phyloP scores from a whole-genome alignment of 768 basidiomycete genomes.

The Porphyrellus cyaneotinctus region DNA sequence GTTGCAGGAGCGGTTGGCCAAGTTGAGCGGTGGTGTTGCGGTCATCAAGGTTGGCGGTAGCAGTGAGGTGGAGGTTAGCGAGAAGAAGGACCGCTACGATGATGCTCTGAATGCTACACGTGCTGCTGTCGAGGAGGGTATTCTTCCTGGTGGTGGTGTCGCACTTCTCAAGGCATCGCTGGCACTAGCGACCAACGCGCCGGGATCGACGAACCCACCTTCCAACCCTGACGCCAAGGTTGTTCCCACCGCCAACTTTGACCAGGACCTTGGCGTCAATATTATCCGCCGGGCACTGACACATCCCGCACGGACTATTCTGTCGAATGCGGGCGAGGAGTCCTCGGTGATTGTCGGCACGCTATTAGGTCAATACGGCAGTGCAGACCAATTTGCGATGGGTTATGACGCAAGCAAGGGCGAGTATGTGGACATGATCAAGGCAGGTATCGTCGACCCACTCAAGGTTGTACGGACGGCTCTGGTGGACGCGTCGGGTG shows the following conservation, averaged over 20 bases:
- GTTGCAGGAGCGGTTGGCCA: constrained; percentile 95
- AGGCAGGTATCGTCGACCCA: constrained; percentile 91
- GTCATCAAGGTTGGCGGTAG: constrained; percentile 97
- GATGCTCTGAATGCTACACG: constrained; percentile 97
- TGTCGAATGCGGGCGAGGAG: constrained; percentile 62
- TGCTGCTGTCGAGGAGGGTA: constrained; percentile 95
- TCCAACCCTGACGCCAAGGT: constrained; percentile 56
- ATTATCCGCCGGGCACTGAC: constrained; percentile 37
- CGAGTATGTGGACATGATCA: constrained; percentile 94
- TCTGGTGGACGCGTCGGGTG: constrained; percentile 86
- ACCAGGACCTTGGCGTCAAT: constrained; percentile 92
- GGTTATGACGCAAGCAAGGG: constrained; percentile 92
- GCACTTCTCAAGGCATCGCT: constrained; percentile 85
- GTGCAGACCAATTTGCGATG: constrained; percentile 74
- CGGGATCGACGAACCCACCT: constrained; percentile 43
- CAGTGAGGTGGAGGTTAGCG: constrained; percentile 92
- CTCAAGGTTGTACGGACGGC: constrained; percentile 94
- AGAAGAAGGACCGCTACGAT: constrained; percentile 93
- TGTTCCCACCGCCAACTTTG: constrained; percentile 86
- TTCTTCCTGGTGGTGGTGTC: constrained; percentile 94
- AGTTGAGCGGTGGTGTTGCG: constrained; percentile 93
- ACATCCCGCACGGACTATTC: background rate
- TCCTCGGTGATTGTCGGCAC: constrained; percentile 89
- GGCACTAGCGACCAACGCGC: constrained; percentile 55
- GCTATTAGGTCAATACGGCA: constrained; percentile 64